Base-by-base conservation (phyloP, 2,329 filamentous ascomycete species). In the Aspergillus aculeatinus region DNA sequence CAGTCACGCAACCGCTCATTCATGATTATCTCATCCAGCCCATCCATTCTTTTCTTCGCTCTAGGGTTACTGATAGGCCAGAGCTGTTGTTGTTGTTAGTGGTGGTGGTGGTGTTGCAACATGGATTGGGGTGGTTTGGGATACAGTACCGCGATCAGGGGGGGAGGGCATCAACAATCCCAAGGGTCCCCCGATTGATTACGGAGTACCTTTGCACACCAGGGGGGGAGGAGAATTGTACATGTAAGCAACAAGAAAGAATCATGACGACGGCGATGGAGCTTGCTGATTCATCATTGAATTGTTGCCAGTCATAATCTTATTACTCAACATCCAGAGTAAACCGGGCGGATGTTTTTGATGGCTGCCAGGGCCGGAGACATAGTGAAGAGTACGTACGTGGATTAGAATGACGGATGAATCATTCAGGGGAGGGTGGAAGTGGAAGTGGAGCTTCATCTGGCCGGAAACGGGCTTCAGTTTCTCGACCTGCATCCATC, bases 401-500 rank as follows among this genome's bases (percentile, higher is more conserved):
- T 12, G 16, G 33, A 35, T 29, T 12, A 35, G 33, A 35, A 35
- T 35, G 33, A 35, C 47, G 53, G 52, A 59, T 62, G 57, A 60
- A 47, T 64, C 61, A 64, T 62, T 65, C 61, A 65, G 64, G 64
- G 64, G 59, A 59, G 61, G 61, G 27, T 29, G 57, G 23, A 23
- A 23, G 64, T 59, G 52, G 58, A 49, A 55, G 64, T 59, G 55
- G 60, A 53, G 60, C 12, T 59, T 44, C 39, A 19, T 25, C 19
- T 33, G 51, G 10, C 63, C 64, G 63, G 58, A 66, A 62, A 55
- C 63, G 62, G 33, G 60, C 56, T 54, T 58, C 53, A 19, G 39
- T 44, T 57, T 51, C 53, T 61, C 53, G 53, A 63, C 61, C 62
- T 59, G 59, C 61, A 56, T 57, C 55, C 57, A 62, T 57, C 53